Percentiles rank a stretch among this genome's conserved stretches.
Conservation (phyloP, 768 basidiomycete genomes). For the Boletellus ananiceps region DNA sequence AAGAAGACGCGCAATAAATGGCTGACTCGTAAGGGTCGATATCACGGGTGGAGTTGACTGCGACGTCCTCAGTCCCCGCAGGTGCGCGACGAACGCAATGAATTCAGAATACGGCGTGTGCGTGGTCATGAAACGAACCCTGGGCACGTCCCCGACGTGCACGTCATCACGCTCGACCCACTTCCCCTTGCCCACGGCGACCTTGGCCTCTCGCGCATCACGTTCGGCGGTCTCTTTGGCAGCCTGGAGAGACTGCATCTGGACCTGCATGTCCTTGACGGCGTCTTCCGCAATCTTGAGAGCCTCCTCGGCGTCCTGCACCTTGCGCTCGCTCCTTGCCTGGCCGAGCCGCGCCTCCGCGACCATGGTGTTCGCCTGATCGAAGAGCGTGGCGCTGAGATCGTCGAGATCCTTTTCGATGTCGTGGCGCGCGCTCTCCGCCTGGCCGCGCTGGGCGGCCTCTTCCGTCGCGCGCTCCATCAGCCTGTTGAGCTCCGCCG, state of each 20-base stretch:
- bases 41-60: slow-evolving; percentile 62
- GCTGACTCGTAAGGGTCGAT: slow-evolving; percentile 67
- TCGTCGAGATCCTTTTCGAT: slow-evolving; percentile 96
- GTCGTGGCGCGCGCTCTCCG: slow-evolving; percentile 72
- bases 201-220: slow-evolving; percentile 45
- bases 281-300: slow-evolving; percentile 83
- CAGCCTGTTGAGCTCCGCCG: slow-evolving; percentile 82
- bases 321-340: slow-evolving; percentile 68
- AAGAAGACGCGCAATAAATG: slow-evolving; percentile 72
- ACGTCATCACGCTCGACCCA: slow-evolving; percentile 45
- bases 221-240: slow-evolving; percentile 63
- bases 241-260: slow-evolving; percentile 70
- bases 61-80: slow-evolving; percentile 62
- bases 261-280: slow-evolving; percentile 75
- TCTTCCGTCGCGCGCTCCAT: slow-evolving; percentile 97
- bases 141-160: slow-evolving; percentile 27
- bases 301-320: slow-evolving; percentile 70
- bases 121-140: slow-evolving; percentile 51
- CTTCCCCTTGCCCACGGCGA: slow-evolving; percentile 63
- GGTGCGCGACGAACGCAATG: slow-evolving; percentile 66
- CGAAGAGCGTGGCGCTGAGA: slow-evolving; percentile 84
- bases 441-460: slow-evolving; percentile 85
- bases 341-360: slow-evolving; percentile 74
- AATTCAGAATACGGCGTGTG: slow-evolving; percentile 83
- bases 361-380: slow-evolving; percentile 97